Conservation (phyloP, 2,329 filamentous ascomycete genomes). For the Penicillium glabrum region DNA sequence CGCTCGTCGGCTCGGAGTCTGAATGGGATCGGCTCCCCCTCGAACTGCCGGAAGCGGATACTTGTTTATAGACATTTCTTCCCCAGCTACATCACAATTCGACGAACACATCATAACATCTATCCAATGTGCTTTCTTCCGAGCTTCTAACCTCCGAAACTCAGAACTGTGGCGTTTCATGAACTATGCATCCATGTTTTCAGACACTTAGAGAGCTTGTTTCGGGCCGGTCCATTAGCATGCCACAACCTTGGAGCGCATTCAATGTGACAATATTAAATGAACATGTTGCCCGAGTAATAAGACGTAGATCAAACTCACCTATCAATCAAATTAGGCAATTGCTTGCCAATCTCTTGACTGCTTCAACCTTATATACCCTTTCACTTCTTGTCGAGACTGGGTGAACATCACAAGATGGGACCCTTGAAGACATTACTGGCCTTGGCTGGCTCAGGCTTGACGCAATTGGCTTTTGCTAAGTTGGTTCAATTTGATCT, state of each 20-base stretch:
- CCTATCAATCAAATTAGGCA: neutral
- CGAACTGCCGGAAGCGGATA: neutral
- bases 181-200: slow-evolving; percentile 13
- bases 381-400: neutral
- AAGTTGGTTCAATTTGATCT: slow-evolving; percentile 24
- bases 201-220: neutral
- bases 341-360: neutral
- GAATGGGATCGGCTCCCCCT: neutral
- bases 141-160: neutral
- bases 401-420: slow-evolving; percentile 8
- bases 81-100: neutral
- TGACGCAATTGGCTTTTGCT: slow-evolving; percentile 13
- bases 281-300: neutral
- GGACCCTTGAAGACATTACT: slow-evolving; percentile 10
- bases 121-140: neutral
- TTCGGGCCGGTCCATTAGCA: neutral
- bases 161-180: neutral
- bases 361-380: neutral
- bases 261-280: slow-evolving; percentile 1
- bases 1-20: neutral
- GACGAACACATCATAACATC: neutral
- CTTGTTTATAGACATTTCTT: neutral
- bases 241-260: neutral
- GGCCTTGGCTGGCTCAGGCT: slow-evolving; percentile 7
- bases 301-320: neutral